Base-by-base conservation (phyloP, 139 green algal species). In the Picochlorum sp. region DNA sequence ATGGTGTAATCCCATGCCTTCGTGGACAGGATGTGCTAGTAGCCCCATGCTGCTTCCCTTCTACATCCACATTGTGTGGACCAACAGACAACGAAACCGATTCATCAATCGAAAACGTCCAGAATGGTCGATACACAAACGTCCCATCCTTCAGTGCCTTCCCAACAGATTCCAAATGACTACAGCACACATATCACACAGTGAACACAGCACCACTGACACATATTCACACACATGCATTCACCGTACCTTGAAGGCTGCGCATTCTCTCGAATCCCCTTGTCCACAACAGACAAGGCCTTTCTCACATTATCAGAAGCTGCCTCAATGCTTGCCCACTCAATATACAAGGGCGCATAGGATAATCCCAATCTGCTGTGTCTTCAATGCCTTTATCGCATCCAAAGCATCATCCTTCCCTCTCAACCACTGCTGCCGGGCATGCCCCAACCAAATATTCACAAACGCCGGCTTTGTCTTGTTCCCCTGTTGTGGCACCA, bases 381-480 rank as follows among this genome's bases (percentile, higher is more conserved):
- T 85, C 50, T 86, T 89, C 11, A 97, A 78, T 23, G 75, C 86
- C 71, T 96, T 93, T 68, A 95, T 88, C 0, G 85, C 87, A 63
- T 95, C 89, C 4, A 86, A 68, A 2, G 82, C 89, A 41, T 96
- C 90, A 52, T 95, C 88, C 28, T 81, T 65, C 45, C 79, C 82
- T 10, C 37, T 56, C 30, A 57, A 87, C 85, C 84, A 92, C 44
- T 90, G 82, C 32, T 88, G 76, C 0, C 85, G 66, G 10, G 83
- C 87, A 66, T 81, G 85, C 37, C 88, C 83, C 13, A 95, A 73
- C 83, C 81, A 92, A 18, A 96, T 58, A 21, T 62, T 63, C 2
- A 94, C 32, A 74, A 88, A 95, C 1, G 66, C 69, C 1, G 83
- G 67, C 5, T 79, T 80, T 9, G 66, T 45, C 13, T 79, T 61